These are phyloP conservation scores for Exidia glandulosa DNA, from an alignment of 768 basidiomycete species.

Conservation along the genomic window DNA sequence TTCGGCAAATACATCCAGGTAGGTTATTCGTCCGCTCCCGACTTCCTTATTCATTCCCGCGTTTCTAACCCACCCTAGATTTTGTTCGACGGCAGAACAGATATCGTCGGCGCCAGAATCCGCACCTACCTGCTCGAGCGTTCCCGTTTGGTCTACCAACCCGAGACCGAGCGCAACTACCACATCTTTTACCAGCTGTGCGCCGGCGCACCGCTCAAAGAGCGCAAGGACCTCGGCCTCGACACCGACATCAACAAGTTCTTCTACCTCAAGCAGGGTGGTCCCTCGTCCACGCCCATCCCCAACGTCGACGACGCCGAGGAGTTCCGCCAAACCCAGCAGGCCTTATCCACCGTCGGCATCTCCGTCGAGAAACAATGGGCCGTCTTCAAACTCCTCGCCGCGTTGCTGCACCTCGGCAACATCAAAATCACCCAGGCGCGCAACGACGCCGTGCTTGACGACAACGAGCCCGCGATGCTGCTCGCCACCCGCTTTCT, in stretches of 20 bases:
- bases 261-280: constrained; percentile 88
- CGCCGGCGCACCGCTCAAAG: constrained; percentile 88
- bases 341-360: constrained; percentile 91
- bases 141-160: constrained; percentile 95
- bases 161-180: constrained; percentile 93
- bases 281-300: constrained; percentile 77
- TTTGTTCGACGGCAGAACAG: constrained; percentile 88
- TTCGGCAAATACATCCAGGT: constrained; percentile 99
- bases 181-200: constrained; percentile 99
- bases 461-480: constrained; percentile 73
- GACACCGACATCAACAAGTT: constrained; percentile 81
- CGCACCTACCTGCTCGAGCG: constrained; percentile 96
- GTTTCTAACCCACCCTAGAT: constrained; percentile 42
- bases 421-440: constrained; percentile 84
- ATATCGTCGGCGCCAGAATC: constrained; percentile 97
- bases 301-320: constrained; percentile 90
- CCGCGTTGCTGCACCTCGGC: constrained; percentile 92
- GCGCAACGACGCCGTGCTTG: constrained; percentile 73
- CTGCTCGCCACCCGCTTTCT: constrained; percentile 78
- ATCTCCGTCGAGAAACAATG: constrained; percentile 97
- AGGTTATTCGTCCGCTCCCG: constrained; percentile 12
- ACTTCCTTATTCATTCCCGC: neutral
- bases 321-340: constrained; percentile 89
- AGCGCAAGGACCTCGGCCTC: constrained; percentile 88
- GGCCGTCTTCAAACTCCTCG: constrained; percentile 91